These are phyloP conservation scores for Aureobasidium namibiae DNA, from an alignment of 2,329 filamentous ascomycete species.

Conservation along the genomic window DNA sequence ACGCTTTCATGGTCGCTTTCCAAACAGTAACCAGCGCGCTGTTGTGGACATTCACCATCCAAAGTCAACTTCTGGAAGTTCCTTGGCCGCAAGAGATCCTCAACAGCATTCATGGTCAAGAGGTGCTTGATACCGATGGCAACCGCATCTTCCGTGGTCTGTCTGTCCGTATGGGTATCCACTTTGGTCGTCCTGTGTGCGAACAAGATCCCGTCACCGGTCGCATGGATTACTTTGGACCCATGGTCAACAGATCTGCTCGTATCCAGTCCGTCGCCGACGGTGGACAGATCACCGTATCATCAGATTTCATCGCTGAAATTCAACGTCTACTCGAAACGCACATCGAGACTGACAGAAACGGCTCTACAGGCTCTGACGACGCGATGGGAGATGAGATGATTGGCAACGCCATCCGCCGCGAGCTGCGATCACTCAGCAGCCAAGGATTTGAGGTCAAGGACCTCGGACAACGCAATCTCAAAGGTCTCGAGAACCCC, in stretches of 20 bases:
- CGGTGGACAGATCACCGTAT: slow-evolving; percentile 93
- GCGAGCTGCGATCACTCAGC: slow-evolving; percentile 77
- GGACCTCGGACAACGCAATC: slow-evolving; percentile 86
- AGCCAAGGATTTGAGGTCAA: slow-evolving; percentile 95
- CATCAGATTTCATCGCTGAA: slow-evolving; percentile 92
- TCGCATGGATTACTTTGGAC: slow-evolving; percentile 98
- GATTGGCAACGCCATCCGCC: slow-evolving; percentile 68
- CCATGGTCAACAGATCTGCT: slow-evolving; percentile 96
- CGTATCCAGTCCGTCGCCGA: slow-evolving; percentile 92
- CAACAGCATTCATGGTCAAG: slow-evolving; percentile 74
- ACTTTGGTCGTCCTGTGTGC: slow-evolving; percentile 90
- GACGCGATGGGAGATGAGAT: slow-evolving; percentile 69
- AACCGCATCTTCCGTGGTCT: slow-evolving; percentile 88
- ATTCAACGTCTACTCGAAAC: slow-evolving; percentile 85
- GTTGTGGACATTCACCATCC: slow-evolving; percentile 93
- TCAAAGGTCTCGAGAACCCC: slow-evolving; percentile 95
- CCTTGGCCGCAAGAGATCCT: slow-evolving; percentile 91
- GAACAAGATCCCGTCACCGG: slow-evolving; percentile 93
- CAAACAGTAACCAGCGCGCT: slow-evolving; percentile 90
- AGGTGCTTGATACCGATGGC: slow-evolving; percentile 73
- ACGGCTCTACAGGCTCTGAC: slow-evolving; percentile 59
- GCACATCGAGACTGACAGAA: slow-evolving; percentile 76
- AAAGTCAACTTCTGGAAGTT: slow-evolving; percentile 77
- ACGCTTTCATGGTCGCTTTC: slow-evolving; percentile 99
- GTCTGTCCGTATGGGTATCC: slow-evolving; percentile 94